Base-by-base conservation (phyloP, 1,139 yeast species). In the Pneumocystis wakefieldiae region DNA sequence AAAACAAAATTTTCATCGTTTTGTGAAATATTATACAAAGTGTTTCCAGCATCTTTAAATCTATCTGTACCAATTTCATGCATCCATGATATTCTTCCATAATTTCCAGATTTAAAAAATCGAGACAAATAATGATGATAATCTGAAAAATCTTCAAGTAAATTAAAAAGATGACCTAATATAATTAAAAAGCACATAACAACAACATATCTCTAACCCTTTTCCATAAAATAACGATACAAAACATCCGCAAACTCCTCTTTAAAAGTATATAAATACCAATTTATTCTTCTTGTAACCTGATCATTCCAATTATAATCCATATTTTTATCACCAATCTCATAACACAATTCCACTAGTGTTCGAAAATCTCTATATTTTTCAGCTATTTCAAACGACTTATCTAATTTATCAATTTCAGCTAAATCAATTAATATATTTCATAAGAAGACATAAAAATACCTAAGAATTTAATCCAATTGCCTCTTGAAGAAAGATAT, bases 1-100 rank as follows among this genome's bases (percentile, higher is more conserved):
- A 75, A 76, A 61, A 81, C 76, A 15, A 75, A 73, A 24, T 80
- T 83, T 29, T 76, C 77, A 1, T 72, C 69, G n/a, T 73, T 71
- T 8, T 74, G 70, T 3, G 81, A 78, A 7, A 82, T 77, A 4
- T 72, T 67, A 10, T 42, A 60, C 35, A 88, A 74, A 0, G 79
- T 76, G 8, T 73, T 69, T 0, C 85, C 77, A 0, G 91, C 92
- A 2, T 72, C 70, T 3, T 66, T 67, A 70, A 79, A 86, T 4
- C 83, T 77, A 3, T 75, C 77, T 67, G 80, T 82, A 53, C 81
- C 71, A 24, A 88, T 73, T 64, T 85, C 81, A 65, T 83, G 79
- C 53, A 89, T 84, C 97, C 97, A 90, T 0, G 90, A 80, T 60
- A 88, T 79, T 59, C 79, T 75, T 3, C 82, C 81, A 62, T 83